Evolutionary conservation across 345 rosid species (phyloP), one percentile per base, ranked within the genome.

Genomic region (Populus alba): DNA sequence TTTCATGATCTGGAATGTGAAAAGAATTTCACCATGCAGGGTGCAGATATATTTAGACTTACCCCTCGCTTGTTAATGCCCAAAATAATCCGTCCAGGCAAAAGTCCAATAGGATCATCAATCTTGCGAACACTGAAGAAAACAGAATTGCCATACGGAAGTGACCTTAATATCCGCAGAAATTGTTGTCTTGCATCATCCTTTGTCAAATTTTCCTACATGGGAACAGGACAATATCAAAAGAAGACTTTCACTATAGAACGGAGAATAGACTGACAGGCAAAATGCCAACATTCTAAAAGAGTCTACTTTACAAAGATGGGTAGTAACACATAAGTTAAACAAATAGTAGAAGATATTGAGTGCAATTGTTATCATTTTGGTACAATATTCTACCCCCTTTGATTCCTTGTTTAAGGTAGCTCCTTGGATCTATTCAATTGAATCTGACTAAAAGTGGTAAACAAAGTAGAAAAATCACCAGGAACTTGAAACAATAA

Each of bases 51-150:
- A 29, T 18, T 78, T 20, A 70, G 57, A 86, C 97, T 87, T 61
- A 96, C 99, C 94, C 98, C 99, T 67, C 98, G 95, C 86, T 89
- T 96, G 80, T 96, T 94, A 81, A 96, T 96, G 43, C 99, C 99
- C 89, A 96, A 78, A 83, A 96, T 85, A 49, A 96, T 92, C 72
- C 96, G 79, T 51, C 99, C 99, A 1, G 97, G 99, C 80, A 96
- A 82, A 87, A 96, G 97, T 38, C 98, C 99, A 80, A 92, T 96
- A 5, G 99, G 98, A 91, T 96, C 99, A 85, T 92, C 99, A 77
- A 96, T 96, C 85, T 94, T 96, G 72, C 98, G 94, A 57, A 94
- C 97, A 29, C 97, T 82, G 35, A 94, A 96, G 88, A 96, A 96
- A 49, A 96, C 93, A 6, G 99, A 96, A 79, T 91, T 94, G 70